These are phyloP conservation scores for Emergomyces africanus DNA, from an alignment of 2,329 filamentous ascomycete species.

Conservation along the genomic window DNA sequence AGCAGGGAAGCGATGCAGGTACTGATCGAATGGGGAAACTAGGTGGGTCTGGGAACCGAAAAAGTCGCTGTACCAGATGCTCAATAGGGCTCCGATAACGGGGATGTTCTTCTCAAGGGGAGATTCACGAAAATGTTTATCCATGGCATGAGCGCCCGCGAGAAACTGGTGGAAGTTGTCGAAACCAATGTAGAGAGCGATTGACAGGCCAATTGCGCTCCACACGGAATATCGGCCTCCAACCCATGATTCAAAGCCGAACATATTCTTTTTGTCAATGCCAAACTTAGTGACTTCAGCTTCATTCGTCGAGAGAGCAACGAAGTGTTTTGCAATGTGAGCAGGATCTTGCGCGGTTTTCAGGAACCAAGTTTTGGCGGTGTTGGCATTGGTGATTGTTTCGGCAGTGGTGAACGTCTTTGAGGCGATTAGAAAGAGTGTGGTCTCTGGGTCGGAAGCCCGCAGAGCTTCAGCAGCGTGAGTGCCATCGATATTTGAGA, in stretches of 20 bases:
- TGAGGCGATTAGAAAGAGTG: conserved; percentile 95
- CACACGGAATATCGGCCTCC: conserved; percentile 97
- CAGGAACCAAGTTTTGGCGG: conserved; percentile 94
- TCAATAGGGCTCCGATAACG: conserved; percentile 77
- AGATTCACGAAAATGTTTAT: conserved; percentile 90
- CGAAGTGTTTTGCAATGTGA: conserved; percentile 93
- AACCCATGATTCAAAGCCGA: conserved; percentile 97
- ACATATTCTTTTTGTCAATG: conserved; percentile 99
- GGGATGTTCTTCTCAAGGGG: conserved; percentile 94
- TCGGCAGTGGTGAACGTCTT: conserved; percentile 99
- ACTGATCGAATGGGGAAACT: conserved; percentile 96
- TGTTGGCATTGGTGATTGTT: conserved; percentile 94
- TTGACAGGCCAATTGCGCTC: conserved; percentile 94
- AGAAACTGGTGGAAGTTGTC: conserved; percentile 98
- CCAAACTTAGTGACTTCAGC: conserved; percentile 94
- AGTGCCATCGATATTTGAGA: conserved; percentile 98
- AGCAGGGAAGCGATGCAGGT: conserved; percentile 96
- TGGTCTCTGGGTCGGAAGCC: conserved; percentile 86
- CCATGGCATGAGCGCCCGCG: conserved; percentile 89
- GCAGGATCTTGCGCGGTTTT: conserved; percentile 61
- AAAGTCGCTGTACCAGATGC: conserved; percentile 98
- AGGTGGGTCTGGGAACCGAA: conserved; percentile 97
- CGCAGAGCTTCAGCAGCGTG: conserved; percentile 90
- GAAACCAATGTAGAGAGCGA: conserved; percentile 87
- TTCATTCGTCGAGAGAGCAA: conserved; percentile 93